These are phyloP conservation scores for Cyberlindnera suaveolens DNA, from an alignment of 805 yeast species.

Conservation along the genomic window DNA sequence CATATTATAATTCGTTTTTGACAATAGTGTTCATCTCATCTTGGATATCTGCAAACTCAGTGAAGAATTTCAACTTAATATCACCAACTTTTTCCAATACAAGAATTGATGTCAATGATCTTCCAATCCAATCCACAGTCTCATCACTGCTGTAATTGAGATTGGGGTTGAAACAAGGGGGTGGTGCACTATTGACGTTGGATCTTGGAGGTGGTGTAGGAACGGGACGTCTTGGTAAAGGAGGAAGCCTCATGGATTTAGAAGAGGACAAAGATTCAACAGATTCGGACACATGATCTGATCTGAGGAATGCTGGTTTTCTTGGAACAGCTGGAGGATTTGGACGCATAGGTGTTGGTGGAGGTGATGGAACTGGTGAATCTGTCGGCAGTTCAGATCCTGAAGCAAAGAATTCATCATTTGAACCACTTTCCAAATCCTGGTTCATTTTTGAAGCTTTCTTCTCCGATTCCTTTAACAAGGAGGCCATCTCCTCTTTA, in stretches of 20 bases:
- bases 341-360: conserved; percentile 8
- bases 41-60: conserved; percentile 20
- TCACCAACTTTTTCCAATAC: conserved; percentile 14
- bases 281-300: background rate
- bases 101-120: conserved; percentile 32
- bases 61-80: conserved; percentile 15
- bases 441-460: conserved; percentile 24
- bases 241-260: background rate
- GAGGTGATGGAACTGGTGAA: background rate
- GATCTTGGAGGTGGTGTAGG: conserved; percentile 26
- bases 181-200: conserved; percentile 14
- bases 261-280: conserved; percentile 1
- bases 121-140: conserved; percentile 49
- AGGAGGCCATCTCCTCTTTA: conserved; percentile 17
- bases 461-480: conserved; percentile 9
- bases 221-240: conserved; percentile 24
- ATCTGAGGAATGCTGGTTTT: conserved; percentile 18
- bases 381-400: background rate
- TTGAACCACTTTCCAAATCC: conserved; percentile 28
- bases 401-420: conserved; percentile 13
- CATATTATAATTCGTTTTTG: background rate
- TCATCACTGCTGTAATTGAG: conserved; percentile 36
- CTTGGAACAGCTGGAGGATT: conserved; percentile 22
- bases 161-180: conserved; percentile 6
- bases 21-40: conserved; percentile 13